phyloP scores from a whole-genome alignment of 2,329 filamentous ascomycete genomes.

The Aspergillus hiratsukae region DNA sequence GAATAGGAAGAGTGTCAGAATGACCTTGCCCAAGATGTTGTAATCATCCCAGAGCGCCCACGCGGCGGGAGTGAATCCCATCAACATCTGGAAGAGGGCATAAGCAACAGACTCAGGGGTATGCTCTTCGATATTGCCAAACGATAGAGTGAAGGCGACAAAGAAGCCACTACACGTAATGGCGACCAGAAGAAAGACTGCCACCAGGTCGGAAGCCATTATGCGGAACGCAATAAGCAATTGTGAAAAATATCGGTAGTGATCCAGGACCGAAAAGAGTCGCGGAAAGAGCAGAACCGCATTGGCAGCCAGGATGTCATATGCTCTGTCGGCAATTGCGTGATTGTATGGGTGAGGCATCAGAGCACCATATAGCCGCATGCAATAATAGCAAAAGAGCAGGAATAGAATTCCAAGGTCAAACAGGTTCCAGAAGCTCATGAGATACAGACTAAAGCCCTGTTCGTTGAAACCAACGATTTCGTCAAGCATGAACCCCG shows the following conservation, averaged over 20 bases:
- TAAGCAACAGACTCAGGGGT: constrained; percentile 75
- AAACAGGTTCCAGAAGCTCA: constrained; percentile 97
- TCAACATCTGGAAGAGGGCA: constrained; percentile 85
- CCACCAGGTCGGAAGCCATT: constrained; percentile 86
- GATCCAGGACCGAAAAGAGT: constrained; percentile 87
- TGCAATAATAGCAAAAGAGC: constrained; percentile 82
- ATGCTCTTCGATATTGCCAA: constrained; percentile 56
- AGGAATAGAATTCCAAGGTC: constrained; percentile 84
- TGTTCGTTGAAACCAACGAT: constrained; percentile 95
- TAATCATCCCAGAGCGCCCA: constrained; percentile 86
- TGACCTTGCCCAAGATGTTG: constrained; percentile 69
- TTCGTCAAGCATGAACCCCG: constrained; percentile 94
- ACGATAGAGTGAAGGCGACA: constrained; percentile 84
- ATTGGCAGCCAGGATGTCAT: constrained; percentile 89
- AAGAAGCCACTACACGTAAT: constrained; percentile 93
- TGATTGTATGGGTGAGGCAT: constrained; percentile 66
- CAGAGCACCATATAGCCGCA: constrained; percentile 83
- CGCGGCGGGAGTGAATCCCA: constrained; percentile 92
- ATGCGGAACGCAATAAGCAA: constrained; percentile 88
- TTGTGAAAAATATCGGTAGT: constrained; percentile 95
- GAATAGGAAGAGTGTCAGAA: constrained; percentile 80
- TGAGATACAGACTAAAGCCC: constrained; percentile 91
- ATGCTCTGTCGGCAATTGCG: constrained; percentile 75
- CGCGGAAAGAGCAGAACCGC: constrained; percentile 85
- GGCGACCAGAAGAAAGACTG: constrained; percentile 76